Evolutionary conservation across 495 filamentous ascomycete genomes (phyloP).

Genomic region (Coniosporium apollinis): DNA sequence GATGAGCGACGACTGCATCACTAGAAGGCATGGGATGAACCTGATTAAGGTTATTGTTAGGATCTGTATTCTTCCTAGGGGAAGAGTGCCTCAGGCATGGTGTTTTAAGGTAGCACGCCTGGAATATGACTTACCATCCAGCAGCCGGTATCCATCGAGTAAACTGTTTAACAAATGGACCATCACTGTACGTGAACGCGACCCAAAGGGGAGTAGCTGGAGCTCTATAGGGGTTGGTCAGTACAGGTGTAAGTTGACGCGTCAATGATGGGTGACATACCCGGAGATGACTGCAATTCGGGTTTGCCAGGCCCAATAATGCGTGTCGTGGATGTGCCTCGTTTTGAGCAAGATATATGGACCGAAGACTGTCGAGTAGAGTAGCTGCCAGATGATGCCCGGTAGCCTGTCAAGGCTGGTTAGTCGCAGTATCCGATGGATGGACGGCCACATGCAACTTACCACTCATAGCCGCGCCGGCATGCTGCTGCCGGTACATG

Average conservation of each 20-base stretch:
- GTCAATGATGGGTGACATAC: conserved; percentile 4
- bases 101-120: background rate
- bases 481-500: conserved; percentile 15
- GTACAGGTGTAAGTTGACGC: background rate
- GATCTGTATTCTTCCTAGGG: background rate
- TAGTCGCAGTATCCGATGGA: no score
- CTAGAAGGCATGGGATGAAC: conserved; percentile 19
- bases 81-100: background rate
- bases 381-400: conserved; percentile 18
- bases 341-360: conserved; percentile 22
- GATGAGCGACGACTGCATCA: conserved; percentile 18
- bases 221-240: conserved; percentile 4
- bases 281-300: conserved; percentile 17
- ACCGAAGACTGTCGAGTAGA: conserved; percentile 19
- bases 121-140: conserved; percentile 16
- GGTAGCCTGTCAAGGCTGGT: conserved; percentile 17
- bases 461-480: conserved; percentile 22
- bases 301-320: conserved; percentile 22
- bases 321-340: conserved; percentile 18
- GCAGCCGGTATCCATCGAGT: conserved; percentile 14
- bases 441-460: background rate
- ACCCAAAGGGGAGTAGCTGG: conserved; percentile 21
- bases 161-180: conserved; percentile 7
- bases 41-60: conserved; percentile 5
- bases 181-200: conserved; percentile 14